phyloP scores from a whole-genome alignment of 169 alveolate species.

The Cryptosporidium ubiquitum region DNA sequence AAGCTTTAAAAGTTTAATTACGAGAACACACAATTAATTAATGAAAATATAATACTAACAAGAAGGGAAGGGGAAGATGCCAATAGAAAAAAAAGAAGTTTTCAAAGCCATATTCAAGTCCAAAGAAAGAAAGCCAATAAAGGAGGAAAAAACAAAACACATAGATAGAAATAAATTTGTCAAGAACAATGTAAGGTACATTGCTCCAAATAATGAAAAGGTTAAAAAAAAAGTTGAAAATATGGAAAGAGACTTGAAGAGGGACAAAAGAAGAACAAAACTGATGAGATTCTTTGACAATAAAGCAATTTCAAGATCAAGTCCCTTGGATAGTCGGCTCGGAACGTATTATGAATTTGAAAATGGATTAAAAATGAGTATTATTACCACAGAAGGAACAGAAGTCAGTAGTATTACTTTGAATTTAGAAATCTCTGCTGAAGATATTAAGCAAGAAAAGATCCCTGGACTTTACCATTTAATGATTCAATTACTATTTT shows the following conservation, averaged over 20 bases:
- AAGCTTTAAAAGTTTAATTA: neutral
- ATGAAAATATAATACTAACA: neutral
- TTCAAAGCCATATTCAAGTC: constrained; percentile 59
- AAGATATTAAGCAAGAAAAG: constrained; percentile 33
- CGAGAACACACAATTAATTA: neutral
- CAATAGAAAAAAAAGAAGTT: constrained; percentile 57
- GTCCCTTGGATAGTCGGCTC: constrained; percentile 42
- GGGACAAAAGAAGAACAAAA: neutral
- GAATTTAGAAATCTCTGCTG: constrained; percentile 18
- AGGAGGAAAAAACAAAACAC: constrained; percentile 15
- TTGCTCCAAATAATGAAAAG: constrained; percentile 17
- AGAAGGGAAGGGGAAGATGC: constrained; percentile 9
- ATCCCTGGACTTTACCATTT: constrained; percentile 60
- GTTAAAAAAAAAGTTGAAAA: neutral
- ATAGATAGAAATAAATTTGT: constrained; percentile 21
- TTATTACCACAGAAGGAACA: constrained; percentile 46
- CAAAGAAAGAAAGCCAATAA: constrained; percentile 41
- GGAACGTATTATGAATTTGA: constrained; percentile 64
- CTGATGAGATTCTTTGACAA: constrained; percentile 41
- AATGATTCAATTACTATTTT: constrained; percentile 39
- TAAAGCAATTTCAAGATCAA: constrained; percentile 33
- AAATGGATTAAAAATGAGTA: constrained; percentile 54
- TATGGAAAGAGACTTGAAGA: constrained; percentile 13
- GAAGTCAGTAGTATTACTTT: constrained; percentile 63
- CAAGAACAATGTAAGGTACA: constrained; percentile 32